phyloP scores from a whole-genome alignment of 2,329 filamentous ascomycete species.

The Epichloe sp. region DNA sequence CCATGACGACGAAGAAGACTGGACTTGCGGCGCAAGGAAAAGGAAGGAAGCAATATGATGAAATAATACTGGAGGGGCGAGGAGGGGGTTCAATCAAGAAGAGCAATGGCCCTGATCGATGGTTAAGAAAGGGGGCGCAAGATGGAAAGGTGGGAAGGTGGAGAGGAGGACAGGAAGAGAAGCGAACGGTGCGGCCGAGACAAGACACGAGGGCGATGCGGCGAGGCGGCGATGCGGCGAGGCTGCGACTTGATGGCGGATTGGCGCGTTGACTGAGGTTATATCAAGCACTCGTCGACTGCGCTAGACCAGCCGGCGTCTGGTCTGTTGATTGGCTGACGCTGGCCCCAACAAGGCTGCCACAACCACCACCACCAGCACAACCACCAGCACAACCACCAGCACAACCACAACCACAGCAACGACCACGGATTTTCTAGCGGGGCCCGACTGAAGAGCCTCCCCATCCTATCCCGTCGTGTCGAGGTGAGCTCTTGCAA shows the following conservation, averaged over 20 bases:
- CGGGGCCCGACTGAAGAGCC: neutral
- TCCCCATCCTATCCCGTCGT: neutral
- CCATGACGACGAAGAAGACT: slow-evolving; percentile 9
- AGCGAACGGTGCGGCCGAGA: neutral
- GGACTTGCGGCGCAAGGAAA: neutral
- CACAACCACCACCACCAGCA: neutral
- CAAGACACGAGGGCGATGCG: slow-evolving; percentile 1
- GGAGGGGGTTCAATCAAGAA: neutral
- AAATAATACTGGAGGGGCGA: neutral
- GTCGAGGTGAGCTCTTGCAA: slow-evolving; percentile 6
- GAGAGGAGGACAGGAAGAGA: neutral
- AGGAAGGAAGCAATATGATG: no score
- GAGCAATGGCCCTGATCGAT: no score
- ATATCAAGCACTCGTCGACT: no score
- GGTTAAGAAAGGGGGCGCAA: no score
- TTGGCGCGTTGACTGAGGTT: neutral
- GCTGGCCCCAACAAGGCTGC: no score
- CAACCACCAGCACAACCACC: neutral
- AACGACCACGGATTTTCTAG: neutral
- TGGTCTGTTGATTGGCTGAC: no score
- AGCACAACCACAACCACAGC: neutral
- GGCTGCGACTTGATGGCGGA: slow-evolving; percentile 6
- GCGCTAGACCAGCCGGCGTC: no score
- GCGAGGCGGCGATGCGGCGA: slow-evolving; percentile 7
- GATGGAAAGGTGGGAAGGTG: neutral